Percentiles rank a stretch among this genome's conserved stretches.
Conservation (phyloP, 805 yeast species). For the Candida glaebosa region DNA sequence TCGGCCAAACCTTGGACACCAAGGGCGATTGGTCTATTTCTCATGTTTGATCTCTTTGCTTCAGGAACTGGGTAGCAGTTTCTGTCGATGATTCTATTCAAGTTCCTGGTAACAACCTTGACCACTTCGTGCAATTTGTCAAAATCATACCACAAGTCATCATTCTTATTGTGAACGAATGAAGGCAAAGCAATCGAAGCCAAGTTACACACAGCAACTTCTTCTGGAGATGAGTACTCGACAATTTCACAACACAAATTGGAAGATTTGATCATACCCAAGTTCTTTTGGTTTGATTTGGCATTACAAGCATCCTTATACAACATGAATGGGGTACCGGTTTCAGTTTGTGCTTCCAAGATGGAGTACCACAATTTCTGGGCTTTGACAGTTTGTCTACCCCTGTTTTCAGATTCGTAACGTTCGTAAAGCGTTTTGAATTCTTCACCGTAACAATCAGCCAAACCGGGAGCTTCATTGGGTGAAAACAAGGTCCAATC, state of each 20-base stretch:
- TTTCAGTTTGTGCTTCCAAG: conserved; percentile 61
- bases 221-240: conserved; percentile 56
- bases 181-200: conserved; percentile 60
- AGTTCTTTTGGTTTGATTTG: conserved; percentile 58
- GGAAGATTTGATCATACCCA: conserved; percentile 58
- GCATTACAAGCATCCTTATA: conserved; percentile 60
- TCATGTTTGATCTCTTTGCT: conserved; percentile 51
- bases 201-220: conserved; percentile 60
- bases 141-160: conserved; percentile 48
- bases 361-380: conserved; percentile 61
- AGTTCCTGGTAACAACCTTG: conserved; percentile 52
- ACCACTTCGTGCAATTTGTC: conserved; percentile 52
- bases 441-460: conserved; percentile 55
- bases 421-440: conserved; percentile 48
- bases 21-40: conserved; percentile 59
- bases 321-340: conserved; percentile 64
- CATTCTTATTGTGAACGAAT: conserved; percentile 45
- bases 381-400: conserved; percentile 49
- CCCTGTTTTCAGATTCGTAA: conserved; percentile 51
- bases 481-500: conserved; percentile 62
- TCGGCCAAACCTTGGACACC: conserved; percentile 67
- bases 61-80: conserved; percentile 55
- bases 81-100: conserved; percentile 55
- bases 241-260: conserved; percentile 64
- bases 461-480: conserved; percentile 54